Evolutionary conservation across 345 rosid genomes (phyloP).

Genomic region (Camelina neglecta): DNA sequence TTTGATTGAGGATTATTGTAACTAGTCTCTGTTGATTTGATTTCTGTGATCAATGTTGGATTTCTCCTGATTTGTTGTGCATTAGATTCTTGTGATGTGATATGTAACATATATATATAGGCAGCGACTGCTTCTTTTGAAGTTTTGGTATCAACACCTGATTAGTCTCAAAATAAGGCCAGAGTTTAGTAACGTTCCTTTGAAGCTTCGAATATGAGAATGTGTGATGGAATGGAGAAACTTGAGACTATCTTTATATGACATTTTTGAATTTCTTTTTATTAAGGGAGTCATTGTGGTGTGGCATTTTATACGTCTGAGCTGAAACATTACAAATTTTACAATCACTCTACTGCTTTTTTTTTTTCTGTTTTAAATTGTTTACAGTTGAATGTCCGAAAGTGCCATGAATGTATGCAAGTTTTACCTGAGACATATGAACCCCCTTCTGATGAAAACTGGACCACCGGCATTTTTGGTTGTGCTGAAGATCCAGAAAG

Average conservation of each 20-base stretch:
- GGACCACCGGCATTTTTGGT: constrained; percentile 82
- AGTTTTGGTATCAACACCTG: constrained; percentile 2
- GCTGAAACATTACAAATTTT: neutral
- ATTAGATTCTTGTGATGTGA: constrained; percentile 14
- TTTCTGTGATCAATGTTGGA: constrained; percentile 5
- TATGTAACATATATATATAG: neutral
- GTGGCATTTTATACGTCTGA: constrained; percentile 18
- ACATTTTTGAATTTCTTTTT: neutral
- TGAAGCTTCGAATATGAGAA: neutral
- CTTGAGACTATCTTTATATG: neutral
- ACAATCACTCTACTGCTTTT: constrained; percentile 8
- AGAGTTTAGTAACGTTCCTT: neutral
- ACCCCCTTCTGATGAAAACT: constrained; percentile 93
- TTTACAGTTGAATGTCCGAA: constrained; percentile 56
- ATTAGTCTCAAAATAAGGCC: neutral
- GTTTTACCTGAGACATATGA: constrained; percentile 75
- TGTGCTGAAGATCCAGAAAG: constrained; percentile 75
- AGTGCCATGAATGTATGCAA: constrained; percentile 86
- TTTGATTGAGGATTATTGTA: constrained; percentile 20
- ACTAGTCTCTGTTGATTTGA: constrained; percentile 16
- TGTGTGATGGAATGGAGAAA: constrained; percentile 19
- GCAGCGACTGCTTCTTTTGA: neutral
- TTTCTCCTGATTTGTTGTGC: neutral
- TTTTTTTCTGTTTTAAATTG: constrained; percentile 4
- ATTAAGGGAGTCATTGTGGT: neutral